Percentiles rank a stretch among this genome's conserved stretches.
Conservation (phyloP, 2,329 filamentous ascomycete genomes). For the Thielaviopsis ethacetica region DNA sequence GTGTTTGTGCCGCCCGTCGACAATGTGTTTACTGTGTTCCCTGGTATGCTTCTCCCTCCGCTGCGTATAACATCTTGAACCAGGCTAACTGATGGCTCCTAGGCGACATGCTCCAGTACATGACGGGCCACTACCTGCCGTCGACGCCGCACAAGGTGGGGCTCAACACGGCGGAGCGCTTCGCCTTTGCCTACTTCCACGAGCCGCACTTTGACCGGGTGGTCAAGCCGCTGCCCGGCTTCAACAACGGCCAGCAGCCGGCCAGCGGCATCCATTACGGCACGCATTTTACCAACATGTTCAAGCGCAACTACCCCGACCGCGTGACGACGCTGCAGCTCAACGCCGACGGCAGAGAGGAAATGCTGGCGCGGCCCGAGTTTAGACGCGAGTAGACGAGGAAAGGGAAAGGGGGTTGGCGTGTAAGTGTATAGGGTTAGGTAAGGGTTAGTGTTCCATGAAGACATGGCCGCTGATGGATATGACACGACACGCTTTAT, state of each 20-base stretch:
- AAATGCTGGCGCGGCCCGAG: constrained; percentile 15
- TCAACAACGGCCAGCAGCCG: constrained; percentile 18
- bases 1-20: constrained; percentile 29
- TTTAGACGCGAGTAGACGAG: constrained; percentile 14
- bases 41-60: constrained; percentile 18
- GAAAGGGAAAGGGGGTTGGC: too few relatives aligned
- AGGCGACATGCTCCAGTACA: constrained; percentile 36
- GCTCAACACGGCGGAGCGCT: constrained; percentile 30
- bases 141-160: constrained; percentile 35
- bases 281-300: constrained; percentile 37
- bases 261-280: constrained; percentile 31
- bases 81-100: neutral
- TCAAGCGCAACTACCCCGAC: constrained; percentile 31
- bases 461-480: neutral
- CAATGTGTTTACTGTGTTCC: constrained; percentile 32
- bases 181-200: constrained; percentile 34
- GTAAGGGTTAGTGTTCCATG: neutral
- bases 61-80: neutral
- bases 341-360: constrained; percentile 19
- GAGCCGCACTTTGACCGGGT: constrained; percentile 32
- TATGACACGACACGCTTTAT: neutral
- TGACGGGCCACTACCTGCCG: constrained; percentile 28
- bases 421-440: neutral
- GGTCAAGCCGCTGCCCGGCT: constrained; percentile 25
- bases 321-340: constrained; percentile 26